Conservation (phyloP, 805 yeast genomes). For the Saturnispora diversa region DNA sequence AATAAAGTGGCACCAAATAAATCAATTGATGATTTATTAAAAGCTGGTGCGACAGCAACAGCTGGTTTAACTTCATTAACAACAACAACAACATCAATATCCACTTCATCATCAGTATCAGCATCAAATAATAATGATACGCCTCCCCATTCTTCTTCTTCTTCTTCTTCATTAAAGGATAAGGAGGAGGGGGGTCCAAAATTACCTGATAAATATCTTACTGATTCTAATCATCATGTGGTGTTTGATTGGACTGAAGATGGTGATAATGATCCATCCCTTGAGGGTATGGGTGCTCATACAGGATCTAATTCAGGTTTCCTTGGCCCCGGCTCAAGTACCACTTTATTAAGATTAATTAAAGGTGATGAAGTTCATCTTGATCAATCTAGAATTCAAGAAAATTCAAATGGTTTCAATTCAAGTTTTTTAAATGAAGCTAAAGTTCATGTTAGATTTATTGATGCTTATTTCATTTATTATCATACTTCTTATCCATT, state of each 20-base stretch:
- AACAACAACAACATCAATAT: too few relatives aligned
- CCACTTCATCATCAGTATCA: too few relatives aligned
- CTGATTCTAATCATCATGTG: constrained; percentile 11
- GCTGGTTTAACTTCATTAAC: too few relatives aligned
- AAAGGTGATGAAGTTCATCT: constrained; percentile 28
- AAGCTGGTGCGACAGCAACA: constrained; percentile 9
- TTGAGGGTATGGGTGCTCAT: constrained; percentile 63
- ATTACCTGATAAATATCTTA: constrained; percentile 15
- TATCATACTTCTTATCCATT: constrained; percentile 60
- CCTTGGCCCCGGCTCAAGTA: constrained; percentile 57
- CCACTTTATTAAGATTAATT: constrained; percentile 38
- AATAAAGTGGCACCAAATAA: constrained; percentile 37
- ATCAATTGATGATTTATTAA: constrained; percentile 33
- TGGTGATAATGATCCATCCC: constrained; percentile 9
- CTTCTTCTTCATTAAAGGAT: too few relatives aligned
- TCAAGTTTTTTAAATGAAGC: constrained; percentile 6
- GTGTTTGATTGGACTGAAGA: constrained; percentile 16
- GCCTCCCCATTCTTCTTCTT: too few relatives aligned
- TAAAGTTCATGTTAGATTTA: constrained; percentile 16
- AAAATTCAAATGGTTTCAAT: not conserved
- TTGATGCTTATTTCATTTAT: constrained; percentile 41
- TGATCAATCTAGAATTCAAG: constrained; percentile 12
- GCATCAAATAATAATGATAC: too few relatives aligned
- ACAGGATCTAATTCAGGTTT: constrained; percentile 44
- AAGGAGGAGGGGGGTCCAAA: constrained; percentile 10